Conservation (phyloP, 2,329 filamentous ascomycete genomes). For the Aspergillus caelatus region DNA sequence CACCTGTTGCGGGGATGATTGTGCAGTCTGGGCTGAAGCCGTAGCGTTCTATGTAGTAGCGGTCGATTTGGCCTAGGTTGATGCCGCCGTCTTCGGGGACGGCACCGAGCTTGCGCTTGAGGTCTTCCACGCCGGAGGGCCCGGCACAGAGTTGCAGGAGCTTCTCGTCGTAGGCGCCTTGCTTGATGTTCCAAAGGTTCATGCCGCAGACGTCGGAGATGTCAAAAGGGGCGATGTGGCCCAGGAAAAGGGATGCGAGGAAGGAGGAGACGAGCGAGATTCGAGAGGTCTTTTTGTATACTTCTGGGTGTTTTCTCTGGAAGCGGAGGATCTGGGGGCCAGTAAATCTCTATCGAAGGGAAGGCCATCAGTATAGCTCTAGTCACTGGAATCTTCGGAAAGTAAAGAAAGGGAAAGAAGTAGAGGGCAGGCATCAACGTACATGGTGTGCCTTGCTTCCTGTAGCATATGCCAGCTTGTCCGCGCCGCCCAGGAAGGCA, state of each 20-base stretch:
- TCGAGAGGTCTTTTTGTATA: slow-evolving; percentile 77
- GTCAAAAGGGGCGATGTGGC: slow-evolving; percentile 83
- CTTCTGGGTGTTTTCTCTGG: slow-evolving; percentile 74
- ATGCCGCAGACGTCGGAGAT: slow-evolving; percentile 94
- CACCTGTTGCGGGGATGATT: slow-evolving; percentile 86
- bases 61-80: slow-evolving; percentile 72
- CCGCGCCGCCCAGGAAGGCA: slow-evolving; percentile 64
- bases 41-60: slow-evolving; percentile 78
- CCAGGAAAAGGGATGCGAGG: slow-evolving; percentile 86
- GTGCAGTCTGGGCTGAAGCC: slow-evolving; percentile 75
- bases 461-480: slow-evolving; percentile 74
- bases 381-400: not conserved
- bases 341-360: slow-evolving; percentile 73
- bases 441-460: slow-evolving; percentile 95
- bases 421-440: slow-evolving; percentile 37
- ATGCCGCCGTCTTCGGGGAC: slow-evolving; percentile 80
- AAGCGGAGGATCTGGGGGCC: slow-evolving; percentile 95
- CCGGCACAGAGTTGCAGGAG: slow-evolving; percentile 77
- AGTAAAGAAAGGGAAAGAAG: not conserved
- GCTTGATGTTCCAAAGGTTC: slow-evolving; percentile 90
- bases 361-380: slow-evolving; percentile 1
- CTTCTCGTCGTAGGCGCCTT: slow-evolving; percentile 71
- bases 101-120: slow-evolving; percentile 77
- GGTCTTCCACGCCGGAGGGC: slow-evolving; percentile 61
- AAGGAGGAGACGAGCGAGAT: slow-evolving; percentile 97